Conservation (phyloP, 169 alveolate species). For the Cyclospora cayetanensis region DNA sequence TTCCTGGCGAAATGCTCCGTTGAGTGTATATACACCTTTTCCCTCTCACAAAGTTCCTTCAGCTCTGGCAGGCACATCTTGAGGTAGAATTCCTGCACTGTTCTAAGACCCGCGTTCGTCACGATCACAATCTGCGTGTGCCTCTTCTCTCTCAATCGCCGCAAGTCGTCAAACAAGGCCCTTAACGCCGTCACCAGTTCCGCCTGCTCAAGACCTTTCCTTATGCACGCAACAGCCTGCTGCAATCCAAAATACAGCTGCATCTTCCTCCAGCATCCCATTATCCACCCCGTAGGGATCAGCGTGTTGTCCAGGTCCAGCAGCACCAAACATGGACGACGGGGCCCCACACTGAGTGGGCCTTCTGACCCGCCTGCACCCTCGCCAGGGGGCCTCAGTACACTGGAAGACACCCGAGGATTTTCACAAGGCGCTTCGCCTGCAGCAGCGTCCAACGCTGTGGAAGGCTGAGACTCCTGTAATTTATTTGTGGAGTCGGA, state of each 20-base stretch:
- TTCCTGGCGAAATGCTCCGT: conserved; percentile 74
- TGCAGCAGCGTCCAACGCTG: too few relatives aligned
- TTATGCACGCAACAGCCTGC: conserved; percentile 68
- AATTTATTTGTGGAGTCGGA: too few relatives aligned
- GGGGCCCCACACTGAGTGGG: too few relatives aligned
- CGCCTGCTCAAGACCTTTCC: conserved; percentile 68
- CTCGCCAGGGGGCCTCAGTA: too few relatives aligned
- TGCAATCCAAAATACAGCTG: conserved; percentile 67
- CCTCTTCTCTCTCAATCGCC: background rate
- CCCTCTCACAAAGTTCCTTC: conserved; percentile 69
- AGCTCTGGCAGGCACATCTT: conserved; percentile 74
- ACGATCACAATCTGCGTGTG: conserved; percentile 71
- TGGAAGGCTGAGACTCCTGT: too few relatives aligned
- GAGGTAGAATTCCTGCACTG: conserved; percentile 75
- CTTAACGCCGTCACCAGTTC: conserved; percentile 70
- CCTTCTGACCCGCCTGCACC: background rate
- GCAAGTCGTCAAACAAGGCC: conserved; percentile 64
- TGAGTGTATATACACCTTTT: conserved; percentile 68
- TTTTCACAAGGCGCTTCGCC: too few relatives aligned
- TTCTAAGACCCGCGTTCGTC: conserved; percentile 77
- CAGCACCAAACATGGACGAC: conserved; percentile 70
- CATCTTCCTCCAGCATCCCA: conserved; percentile 75
- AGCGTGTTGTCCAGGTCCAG: conserved; percentile 77
- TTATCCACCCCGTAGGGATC: conserved; percentile 78
- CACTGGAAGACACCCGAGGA: too few relatives aligned